Conservation (phyloP, 1,284 basidiomycete genomes). For the Cryptococcus jaspeensis region DNA sequence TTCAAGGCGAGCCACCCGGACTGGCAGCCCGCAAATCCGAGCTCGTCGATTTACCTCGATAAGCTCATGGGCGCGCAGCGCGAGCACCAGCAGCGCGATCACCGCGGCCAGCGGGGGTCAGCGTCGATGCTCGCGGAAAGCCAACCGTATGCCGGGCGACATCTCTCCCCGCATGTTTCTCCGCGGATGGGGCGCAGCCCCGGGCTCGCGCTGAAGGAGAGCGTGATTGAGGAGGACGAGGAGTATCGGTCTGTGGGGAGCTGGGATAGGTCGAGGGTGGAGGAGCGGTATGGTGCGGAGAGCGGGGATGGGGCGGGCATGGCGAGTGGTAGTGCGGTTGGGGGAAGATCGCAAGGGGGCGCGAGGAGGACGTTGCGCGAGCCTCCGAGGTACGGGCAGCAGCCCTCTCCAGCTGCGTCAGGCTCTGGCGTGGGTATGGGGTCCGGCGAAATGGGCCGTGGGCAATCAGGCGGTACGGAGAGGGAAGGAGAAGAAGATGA, state of each 20-base stretch:
- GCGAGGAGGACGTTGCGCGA: background rate
- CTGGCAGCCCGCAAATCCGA: slow-evolving; percentile 85
- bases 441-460: slow-evolving; percentile 14
- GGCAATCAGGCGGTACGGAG: slow-evolving; percentile 3
- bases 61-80: slow-evolving; percentile 57
- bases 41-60: slow-evolving; percentile 78
- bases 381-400: too few relatives aligned
- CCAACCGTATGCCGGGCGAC: slow-evolving; percentile 16
- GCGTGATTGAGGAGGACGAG: slow-evolving; percentile 19
- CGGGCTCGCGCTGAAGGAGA: slow-evolving; percentile 12
- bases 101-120: slow-evolving; percentile 11
- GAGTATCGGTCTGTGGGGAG: slow-evolving; percentile 1
- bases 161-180: background rate
- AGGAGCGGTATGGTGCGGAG: too few relatives aligned
- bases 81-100: slow-evolving; percentile 3
- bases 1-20: slow-evolving; percentile 95
- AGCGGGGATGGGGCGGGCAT: slow-evolving; percentile 11
- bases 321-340: slow-evolving; percentile 3
- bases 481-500: slow-evolving; percentile 22
- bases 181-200: background rate
- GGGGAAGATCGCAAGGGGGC: slow-evolving; percentile 12
- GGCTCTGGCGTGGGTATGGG: slow-evolving; percentile 12
- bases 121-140: slow-evolving; percentile 8
- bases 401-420: background rate
- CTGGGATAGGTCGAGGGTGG: too few relatives aligned